Evolutionary conservation across 2,329 filamentous ascomycete genomes (phyloP).

Genomic region (Colletotrichum nymphaeae): DNA sequence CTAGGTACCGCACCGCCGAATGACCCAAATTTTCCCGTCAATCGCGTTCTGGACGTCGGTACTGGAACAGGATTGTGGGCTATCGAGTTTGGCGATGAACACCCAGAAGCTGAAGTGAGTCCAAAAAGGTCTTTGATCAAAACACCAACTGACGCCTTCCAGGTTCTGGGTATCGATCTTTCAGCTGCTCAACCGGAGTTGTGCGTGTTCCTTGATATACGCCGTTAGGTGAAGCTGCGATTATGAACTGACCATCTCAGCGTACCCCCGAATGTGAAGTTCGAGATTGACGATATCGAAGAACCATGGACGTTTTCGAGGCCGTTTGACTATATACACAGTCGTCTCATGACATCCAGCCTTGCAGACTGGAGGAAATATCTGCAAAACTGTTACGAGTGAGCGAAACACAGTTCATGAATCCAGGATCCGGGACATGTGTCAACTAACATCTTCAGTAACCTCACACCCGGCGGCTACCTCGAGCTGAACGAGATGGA

Average conservation of each 20-base stretch:
- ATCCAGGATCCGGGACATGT: too few relatives aligned
- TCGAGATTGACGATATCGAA: conserved; percentile 51
- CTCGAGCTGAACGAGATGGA: conserved; percentile 52
- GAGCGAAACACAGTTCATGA: not conserved
- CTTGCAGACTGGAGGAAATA: conserved; percentile 40
- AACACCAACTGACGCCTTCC: not conserved
- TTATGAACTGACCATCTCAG: not conserved
- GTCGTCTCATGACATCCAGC: conserved; percentile 43
- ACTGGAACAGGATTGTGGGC: conserved; percentile 47
- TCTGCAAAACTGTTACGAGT: conserved; percentile 37
- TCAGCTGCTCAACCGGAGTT: conserved; percentile 46
- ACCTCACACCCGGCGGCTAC: conserved; percentile 46
- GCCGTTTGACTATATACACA: conserved; percentile 48
- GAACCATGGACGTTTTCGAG: conserved; percentile 44
- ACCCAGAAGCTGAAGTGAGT: conserved; percentile 35
- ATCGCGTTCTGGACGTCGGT: conserved; percentile 42
- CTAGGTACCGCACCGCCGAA: not conserved
- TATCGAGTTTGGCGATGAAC: conserved; percentile 43
- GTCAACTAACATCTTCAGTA: not conserved
- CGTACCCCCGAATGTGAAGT: conserved; percentile 52
- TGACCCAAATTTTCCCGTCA: conserved; percentile 20
- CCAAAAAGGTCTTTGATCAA: too few relatives aligned
- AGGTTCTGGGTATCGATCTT: conserved; percentile 43
- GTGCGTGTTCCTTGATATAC: conserved; percentile 52
- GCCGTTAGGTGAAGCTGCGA: not conserved